These are phyloP conservation scores for Leccinum variicolor DNA, from an alignment of 768 basidiomycete species.

Conservation along the genomic window DNA sequence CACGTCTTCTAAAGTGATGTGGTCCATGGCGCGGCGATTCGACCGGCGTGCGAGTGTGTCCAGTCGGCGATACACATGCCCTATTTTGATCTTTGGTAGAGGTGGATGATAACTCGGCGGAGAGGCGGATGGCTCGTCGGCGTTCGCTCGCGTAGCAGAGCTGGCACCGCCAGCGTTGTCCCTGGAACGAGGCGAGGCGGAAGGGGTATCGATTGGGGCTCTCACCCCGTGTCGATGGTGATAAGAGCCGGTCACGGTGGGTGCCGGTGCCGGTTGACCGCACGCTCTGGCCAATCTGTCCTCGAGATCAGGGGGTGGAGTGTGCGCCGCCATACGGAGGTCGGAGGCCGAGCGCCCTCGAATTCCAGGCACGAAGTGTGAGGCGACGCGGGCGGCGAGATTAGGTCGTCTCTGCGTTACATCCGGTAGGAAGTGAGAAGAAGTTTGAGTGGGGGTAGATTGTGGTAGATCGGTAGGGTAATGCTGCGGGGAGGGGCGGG, in stretches of 20 bases:
- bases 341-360: constrained; percentile 24
- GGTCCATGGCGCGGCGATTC: constrained; percentile 26
- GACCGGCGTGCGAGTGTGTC: constrained; percentile 23
- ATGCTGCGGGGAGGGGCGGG: constrained; percentile 11
- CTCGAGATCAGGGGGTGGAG: constrained; percentile 28
- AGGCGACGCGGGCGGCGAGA: constrained; percentile 11
- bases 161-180: not conserved
- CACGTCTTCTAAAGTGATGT: constrained; percentile 24
- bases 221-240: not conserved
- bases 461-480: constrained; percentile 8
- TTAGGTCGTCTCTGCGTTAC: constrained; percentile 9
- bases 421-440: constrained; percentile 10
- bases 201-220: not conserved
- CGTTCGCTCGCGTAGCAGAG: not conserved
- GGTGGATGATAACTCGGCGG: constrained; percentile 5
- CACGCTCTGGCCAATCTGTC: constrained; percentile 30
- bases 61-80: constrained; percentile 25
- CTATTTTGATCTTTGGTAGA: constrained; percentile 17
- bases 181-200: not conserved
- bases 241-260: not conserved
- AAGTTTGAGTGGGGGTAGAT: not conserved
- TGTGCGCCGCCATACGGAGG: constrained; percentile 12
- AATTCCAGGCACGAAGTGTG: constrained; percentile 9
- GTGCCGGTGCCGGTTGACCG: constrained; percentile 14
- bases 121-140: not conserved